Evolutionary conservation across 768 basidiomycete genomes (phyloP), one percentile per base, ranked within the genome.

Genomic region (Lactifluus hygrophoroides): DNA sequence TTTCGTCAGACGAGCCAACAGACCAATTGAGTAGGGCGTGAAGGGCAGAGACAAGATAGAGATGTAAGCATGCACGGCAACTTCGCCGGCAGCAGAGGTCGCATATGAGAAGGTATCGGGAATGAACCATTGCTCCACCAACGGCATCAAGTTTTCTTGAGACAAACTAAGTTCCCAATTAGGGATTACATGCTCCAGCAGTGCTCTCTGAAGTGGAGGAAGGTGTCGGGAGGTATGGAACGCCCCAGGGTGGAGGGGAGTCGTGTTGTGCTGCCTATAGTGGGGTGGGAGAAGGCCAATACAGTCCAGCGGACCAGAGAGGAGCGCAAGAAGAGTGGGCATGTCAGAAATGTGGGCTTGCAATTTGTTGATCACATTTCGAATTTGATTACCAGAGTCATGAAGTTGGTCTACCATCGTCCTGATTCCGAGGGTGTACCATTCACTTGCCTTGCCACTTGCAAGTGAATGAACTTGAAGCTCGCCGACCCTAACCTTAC

Each of bases 111-210:
- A 81, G 21, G 72, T 66, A 65, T 83, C 80, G 5, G 90, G 90
- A 65, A 81, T 83, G 66, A 94, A 92, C 69, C 84, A 91, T 59
- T 85, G 83, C 40, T 83, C 77, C 1, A 83, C 64, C 17, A 91
- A 69, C 2, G 68, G 51, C 13, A 70, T 70, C 11, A 74, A 71
- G 23, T 77, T 68, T 35, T 80, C 70, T 57, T 84, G 77, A n/a
- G 71, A 68, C 40, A 94, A 73, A 3, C 68, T 57, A 1, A 72
- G 64, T 38, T 81, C 78, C 90, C 91, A 95, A 34, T 80, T 78
- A 0, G 89, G 88, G 3, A 83, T 68, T 50, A 90, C 74, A 60
- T 82, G 75, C 61, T 80, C 79, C 27, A 94, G 66, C 13, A 94
- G 69, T 10, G 73, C 75, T 48, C 76, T 74, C 66, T 95, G 92